Evolutionary conservation across 345 rosid genomes (phyloP).

Genomic region (Gossypium rotundifolium): DNA sequence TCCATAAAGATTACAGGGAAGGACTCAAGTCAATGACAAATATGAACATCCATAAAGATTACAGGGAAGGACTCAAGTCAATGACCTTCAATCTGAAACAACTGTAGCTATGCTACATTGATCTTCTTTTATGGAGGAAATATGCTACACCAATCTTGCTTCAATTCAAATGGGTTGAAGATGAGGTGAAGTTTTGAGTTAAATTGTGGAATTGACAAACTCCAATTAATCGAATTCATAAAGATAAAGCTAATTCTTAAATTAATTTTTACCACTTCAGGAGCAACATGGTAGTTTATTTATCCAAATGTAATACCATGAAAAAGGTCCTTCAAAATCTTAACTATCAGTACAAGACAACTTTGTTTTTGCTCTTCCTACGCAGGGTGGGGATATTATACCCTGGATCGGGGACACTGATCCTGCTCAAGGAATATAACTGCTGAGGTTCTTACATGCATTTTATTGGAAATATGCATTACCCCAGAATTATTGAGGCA

Average conservation of each 20-base stretch:
- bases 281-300: background rate
- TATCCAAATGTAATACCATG: background rate
- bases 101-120: too few relatives aligned
- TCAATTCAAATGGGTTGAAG: background rate
- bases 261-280: background rate
- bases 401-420: background rate
- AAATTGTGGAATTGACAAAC: background rate
- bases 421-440: background rate
- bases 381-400: background rate
- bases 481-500: background rate
- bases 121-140: too few relatives aligned
- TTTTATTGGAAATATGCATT: background rate
- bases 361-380: background rate
- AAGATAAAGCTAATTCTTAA: background rate
- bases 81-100: too few relatives aligned
- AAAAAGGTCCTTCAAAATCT: background rate
- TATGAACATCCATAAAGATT: background rate
- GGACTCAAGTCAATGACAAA: too few relatives aligned
- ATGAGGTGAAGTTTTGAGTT: background rate
- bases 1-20: background rate
- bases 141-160: background rate
- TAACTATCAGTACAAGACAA: background rate
- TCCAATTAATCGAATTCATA: background rate
- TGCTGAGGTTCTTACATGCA: background rate
- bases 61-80: background rate